Evolutionary conservation across 176 grass and related monocot genomes (phyloP).

Genomic region (Oryza longistaminata): DNA sequence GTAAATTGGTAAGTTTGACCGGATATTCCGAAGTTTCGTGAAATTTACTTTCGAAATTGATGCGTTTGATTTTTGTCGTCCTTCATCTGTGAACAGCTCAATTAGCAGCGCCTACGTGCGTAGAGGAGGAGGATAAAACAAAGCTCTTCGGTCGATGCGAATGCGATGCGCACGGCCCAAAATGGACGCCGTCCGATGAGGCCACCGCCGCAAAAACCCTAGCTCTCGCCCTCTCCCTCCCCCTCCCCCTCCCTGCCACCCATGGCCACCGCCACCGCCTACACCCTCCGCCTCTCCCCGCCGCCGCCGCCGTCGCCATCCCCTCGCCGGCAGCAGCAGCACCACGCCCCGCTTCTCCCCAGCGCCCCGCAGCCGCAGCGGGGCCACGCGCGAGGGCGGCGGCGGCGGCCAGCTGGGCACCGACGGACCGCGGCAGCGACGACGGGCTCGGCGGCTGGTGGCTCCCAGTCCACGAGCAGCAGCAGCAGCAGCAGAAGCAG

Average conservation of each 20-base stretch:
- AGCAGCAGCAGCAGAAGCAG: neutral
- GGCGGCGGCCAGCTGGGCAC: conserved; percentile 35
- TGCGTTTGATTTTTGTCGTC: no score
- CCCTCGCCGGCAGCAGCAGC: neutral
- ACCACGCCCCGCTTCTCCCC: conserved; percentile 5
- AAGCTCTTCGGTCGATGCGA: no score
- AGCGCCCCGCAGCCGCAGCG: neutral
- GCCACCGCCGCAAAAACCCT: conserved; percentile 22
- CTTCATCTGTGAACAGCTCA: no score
- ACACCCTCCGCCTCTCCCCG: conserved; percentile 38
- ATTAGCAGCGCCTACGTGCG: no score
- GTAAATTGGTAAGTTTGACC: no score
- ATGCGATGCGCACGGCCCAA: neutral
- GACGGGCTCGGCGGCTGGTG: conserved; percentile 46
- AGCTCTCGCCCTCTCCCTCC: conserved; percentile 7
- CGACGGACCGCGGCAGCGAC: neutral
- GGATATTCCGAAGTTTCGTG: no score
- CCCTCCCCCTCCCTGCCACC: neutral
- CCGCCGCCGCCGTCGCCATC: neutral
- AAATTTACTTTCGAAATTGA: no score
- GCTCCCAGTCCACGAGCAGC: conserved; percentile 22
- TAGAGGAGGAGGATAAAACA: no score
- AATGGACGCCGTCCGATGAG: conserved; percentile 18
- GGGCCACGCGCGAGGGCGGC: neutral
- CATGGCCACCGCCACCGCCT: conserved; percentile 11